Evolutionary conservation across 2,329 filamentous ascomycete species (phyloP).

Genomic region (Cladosporium phlei): DNA sequence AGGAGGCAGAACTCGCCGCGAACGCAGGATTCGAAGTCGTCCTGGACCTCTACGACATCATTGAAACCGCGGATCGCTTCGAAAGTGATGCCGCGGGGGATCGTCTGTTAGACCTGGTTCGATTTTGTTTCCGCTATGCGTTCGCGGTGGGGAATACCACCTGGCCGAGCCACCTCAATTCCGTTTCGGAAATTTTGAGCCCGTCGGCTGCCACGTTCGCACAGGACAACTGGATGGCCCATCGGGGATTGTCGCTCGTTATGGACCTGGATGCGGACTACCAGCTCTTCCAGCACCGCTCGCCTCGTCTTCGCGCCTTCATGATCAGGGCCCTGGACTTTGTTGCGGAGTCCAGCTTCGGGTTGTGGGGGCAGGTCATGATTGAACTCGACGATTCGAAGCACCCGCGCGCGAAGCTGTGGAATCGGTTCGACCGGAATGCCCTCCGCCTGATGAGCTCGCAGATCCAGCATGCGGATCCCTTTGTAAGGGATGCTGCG

Average conservation of each 20-base stretch:
- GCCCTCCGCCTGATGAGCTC: too few relatives aligned
- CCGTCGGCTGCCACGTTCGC: too few relatives aligned
- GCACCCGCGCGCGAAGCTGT: too few relatives aligned
- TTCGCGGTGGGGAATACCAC: not conserved
- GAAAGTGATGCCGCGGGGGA: not conserved
- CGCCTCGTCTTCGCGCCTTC: not conserved
- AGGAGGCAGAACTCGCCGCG: not conserved
- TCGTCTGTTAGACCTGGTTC: not conserved
- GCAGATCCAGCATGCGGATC: too few relatives aligned
- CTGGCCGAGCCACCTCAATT: too few relatives aligned
- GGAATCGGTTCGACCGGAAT: too few relatives aligned
- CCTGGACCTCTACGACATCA: not conserved
- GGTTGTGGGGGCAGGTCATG: too few relatives aligned
- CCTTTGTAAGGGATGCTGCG: too few relatives aligned
- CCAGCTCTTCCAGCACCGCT: not conserved
- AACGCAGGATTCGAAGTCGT: not conserved
- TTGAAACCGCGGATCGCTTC: not conserved
- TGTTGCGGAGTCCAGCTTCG: not conserved
- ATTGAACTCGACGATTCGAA: too few relatives aligned
- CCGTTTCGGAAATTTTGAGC: too few relatives aligned
- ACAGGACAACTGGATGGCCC: not conserved
- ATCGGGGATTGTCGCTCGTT: not conserved
- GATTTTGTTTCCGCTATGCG: not conserved
- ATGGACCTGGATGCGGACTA: not conserved
- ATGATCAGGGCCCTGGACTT: not conserved